Evolutionary conservation across 2,329 filamentous ascomycete species (phyloP).

Genomic region (Aspergillus piperis): DNA sequence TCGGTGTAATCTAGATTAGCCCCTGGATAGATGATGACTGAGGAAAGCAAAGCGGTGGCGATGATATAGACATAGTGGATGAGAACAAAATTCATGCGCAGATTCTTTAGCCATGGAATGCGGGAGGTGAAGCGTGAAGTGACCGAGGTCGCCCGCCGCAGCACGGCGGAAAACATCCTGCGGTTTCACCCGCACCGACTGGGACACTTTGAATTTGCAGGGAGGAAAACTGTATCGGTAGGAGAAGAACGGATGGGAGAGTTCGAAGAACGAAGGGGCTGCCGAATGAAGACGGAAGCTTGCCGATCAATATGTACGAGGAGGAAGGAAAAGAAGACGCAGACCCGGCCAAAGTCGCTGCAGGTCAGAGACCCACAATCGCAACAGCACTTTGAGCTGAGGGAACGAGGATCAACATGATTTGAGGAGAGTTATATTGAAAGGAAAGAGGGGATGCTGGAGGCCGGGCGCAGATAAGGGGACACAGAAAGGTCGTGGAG

Average conservation of each 20-base stretch:
- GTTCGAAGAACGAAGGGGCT: neutral
- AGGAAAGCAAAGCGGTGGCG: constrained; percentile 69
- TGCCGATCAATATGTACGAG: constrained; percentile 3
- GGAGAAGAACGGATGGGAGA: neutral
- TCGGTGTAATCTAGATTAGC: constrained; percentile 76
- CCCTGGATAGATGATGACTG: constrained; percentile 71
- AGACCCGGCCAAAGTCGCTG: neutral
- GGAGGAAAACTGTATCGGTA: neutral
- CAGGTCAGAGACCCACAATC: constrained; percentile 8
- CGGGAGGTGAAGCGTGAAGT: constrained; percentile 40
- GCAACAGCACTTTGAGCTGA: neutral
- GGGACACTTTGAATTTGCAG: neutral
- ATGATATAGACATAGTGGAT: constrained; percentile 74
- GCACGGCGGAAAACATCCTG: constrained; percentile 34
- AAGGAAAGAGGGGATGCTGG: too few relatives aligned
- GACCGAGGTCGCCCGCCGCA: constrained; percentile 22
- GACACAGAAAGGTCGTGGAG: too few relatives aligned
- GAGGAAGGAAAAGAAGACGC: neutral
- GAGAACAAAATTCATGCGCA: constrained; percentile 49
- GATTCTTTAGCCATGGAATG: constrained; percentile 39
- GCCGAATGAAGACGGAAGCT: neutral
- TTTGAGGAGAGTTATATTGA: neutral
- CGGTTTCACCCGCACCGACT: constrained; percentile 12
- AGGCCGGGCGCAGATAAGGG: too few relatives aligned
- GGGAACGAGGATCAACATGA: neutral